These are phyloP conservation scores for Pseudogymnoascus sp. DNA, from an alignment of 2,329 filamentous ascomycete genomes.

Conservation along the genomic window DNA sequence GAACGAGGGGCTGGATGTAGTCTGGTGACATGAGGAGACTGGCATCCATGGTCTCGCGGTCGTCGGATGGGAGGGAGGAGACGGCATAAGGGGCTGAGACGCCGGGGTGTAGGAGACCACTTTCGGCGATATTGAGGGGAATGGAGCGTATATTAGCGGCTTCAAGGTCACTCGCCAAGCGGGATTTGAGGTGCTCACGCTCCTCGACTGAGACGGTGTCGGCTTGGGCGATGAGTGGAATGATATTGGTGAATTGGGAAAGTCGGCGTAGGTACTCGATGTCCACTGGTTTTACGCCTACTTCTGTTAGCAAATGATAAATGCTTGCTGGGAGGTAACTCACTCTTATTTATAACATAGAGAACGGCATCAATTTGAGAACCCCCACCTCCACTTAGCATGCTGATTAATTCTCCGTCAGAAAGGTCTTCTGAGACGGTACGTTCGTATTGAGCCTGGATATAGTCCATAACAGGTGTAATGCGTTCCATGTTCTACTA, in stretches of 20 bases:
- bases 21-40: constrained; percentile 88
- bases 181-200: constrained; percentile 50
- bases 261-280: constrained; percentile 65
- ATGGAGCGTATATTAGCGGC: constrained; percentile 57
- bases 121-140: constrained; percentile 45
- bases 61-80: constrained; percentile 63
- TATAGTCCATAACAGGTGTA: constrained; percentile 58
- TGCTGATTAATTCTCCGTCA: constrained; percentile 65
- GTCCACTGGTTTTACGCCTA: constrained; percentile 53
- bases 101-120: constrained; percentile 21
- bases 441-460: constrained; percentile 61
- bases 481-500: constrained; percentile 47
- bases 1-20: constrained; percentile 71
- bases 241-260: constrained; percentile 68
- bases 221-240: constrained; percentile 71
- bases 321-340: constrained; percentile 22
- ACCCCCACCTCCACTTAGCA: constrained; percentile 76
- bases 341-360: constrained; percentile 71
- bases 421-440: constrained; percentile 53
- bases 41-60: constrained; percentile 82
- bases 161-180: constrained; percentile 48
- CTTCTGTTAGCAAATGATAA: background rate
- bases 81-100: constrained; percentile 56
- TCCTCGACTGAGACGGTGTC: constrained; percentile 59
- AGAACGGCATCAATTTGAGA: constrained; percentile 78